Evolutionary conservation across 2,329 filamentous ascomycete genomes (phyloP).

Genomic region (Blastomyces gilchristii): DNA sequence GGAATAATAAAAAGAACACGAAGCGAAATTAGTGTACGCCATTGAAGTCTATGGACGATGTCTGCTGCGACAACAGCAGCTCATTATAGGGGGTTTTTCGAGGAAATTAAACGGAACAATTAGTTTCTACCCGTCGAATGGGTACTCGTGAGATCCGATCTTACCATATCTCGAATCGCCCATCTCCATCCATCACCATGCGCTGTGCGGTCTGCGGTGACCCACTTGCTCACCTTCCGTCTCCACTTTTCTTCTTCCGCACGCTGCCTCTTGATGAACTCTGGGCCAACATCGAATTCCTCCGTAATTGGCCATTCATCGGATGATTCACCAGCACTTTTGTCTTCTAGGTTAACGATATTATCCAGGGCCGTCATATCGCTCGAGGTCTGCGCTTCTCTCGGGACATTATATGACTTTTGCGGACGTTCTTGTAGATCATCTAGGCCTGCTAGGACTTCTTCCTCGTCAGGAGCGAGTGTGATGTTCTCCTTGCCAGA

Average conservation of each 20-base stretch:
- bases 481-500: constrained; percentile 28
- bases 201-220: constrained; percentile 45
- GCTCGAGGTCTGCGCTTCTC: constrained; percentile 1
- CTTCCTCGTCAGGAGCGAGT: constrained; percentile 66
- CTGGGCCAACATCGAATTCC: constrained; percentile 93
- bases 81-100: not conserved
- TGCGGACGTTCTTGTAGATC: constrained; percentile 63
- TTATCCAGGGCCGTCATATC: constrained; percentile 22
- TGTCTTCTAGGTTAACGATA: constrained; percentile 28
- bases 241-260: constrained; percentile 90
- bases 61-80: not conserved
- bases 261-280: constrained; percentile 78
- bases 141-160: constrained; percentile 15
- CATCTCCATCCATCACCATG: constrained; percentile 59
- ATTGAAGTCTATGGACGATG: not conserved
- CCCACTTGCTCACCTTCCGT: constrained; percentile 79
- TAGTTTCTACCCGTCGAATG: not conserved
- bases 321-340: constrained; percentile 36
- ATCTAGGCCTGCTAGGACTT: constrained; percentile 89
- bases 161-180: constrained; percentile 49
- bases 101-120: not conserved
- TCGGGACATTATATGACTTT: constrained; percentile 15
- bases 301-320: constrained; percentile 84
- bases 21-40: not conserved
- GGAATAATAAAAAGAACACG: not conserved